phyloP scores from a whole-genome alignment of 169 alveolate species.

The Besnoitia besnoiti region DNA sequence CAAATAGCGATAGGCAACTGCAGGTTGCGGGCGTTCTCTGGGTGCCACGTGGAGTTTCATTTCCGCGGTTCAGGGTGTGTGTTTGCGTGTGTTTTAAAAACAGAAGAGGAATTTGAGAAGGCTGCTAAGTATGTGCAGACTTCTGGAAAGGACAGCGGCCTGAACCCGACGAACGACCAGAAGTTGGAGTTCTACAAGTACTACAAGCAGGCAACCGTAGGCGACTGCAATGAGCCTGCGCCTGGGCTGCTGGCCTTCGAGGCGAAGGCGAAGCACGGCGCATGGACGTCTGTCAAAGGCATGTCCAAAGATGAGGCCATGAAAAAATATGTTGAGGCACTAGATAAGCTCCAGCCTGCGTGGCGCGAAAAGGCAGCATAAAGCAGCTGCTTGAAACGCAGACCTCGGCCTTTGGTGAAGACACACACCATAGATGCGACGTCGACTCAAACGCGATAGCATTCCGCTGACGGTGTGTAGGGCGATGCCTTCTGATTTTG shows the following conservation, averaged over 20 bases:
- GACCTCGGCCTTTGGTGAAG: no score
- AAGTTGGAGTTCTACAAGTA: slow-evolving; percentile 43
- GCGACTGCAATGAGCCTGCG: slow-evolving; percentile 33
- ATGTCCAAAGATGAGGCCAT: slow-evolving; percentile 24
- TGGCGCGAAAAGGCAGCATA: slow-evolving; percentile 29
- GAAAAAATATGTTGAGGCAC: slow-evolving; percentile 23
- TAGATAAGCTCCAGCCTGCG: slow-evolving; percentile 6
- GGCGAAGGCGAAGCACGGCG: slow-evolving; percentile 18
- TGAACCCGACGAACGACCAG: slow-evolving; percentile 44
- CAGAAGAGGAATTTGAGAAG: background rate
- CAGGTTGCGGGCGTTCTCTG: background rate
- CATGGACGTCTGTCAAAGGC: slow-evolving; percentile 51
- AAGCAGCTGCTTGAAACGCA: background rate
- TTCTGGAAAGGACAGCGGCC: background rate
- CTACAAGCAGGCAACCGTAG: slow-evolving; percentile 56
- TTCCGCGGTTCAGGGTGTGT: no score
- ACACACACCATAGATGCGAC: no score
- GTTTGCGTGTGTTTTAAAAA: background rate
- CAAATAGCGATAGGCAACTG: background rate
- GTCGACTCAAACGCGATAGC: no score
- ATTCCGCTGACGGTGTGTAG: no score
- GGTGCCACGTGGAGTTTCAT: no score
- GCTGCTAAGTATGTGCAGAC: slow-evolving; percentile 50
- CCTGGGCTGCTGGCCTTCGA: slow-evolving; percentile 36
- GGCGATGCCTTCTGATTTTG: no score